phyloP scores from a whole-genome alignment of 768 basidiomycete species.

The Lactarius hatsudake region DNA sequence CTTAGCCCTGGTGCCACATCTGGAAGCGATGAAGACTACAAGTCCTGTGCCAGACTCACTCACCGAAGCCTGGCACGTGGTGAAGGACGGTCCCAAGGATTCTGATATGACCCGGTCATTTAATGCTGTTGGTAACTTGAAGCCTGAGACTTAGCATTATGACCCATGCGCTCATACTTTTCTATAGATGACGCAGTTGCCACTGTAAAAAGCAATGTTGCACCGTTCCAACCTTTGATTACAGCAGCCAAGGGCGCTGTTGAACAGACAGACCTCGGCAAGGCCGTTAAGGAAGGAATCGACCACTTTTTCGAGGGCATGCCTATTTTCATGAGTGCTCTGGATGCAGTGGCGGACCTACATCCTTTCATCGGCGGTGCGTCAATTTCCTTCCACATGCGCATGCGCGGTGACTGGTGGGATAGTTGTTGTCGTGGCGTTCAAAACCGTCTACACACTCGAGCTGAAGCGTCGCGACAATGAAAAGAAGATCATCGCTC shows the following conservation, averaged over 20 bases:
- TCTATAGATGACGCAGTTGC: not conserved
- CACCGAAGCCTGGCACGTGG: not conserved
- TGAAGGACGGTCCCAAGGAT: not conserved
- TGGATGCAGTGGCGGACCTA: constrained; percentile 32
- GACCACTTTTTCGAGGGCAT: constrained; percentile 30
- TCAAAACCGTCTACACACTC: constrained; percentile 47
- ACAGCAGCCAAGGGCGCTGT: not conserved
- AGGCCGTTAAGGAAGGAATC: constrained; percentile 27
- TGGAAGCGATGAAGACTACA: not conserved
- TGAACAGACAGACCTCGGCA: constrained; percentile 5
- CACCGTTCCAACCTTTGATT: constrained; percentile 1
- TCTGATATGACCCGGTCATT: not conserved
- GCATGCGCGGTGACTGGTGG: not conserved
- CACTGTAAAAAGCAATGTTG: not conserved
- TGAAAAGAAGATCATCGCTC: constrained; percentile 45
- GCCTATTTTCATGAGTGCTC: constrained; percentile 31
- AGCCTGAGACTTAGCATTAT: not conserved
- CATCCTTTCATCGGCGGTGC: constrained; percentile 34
- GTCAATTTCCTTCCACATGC: not conserved
- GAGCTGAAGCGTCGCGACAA: constrained; percentile 51
- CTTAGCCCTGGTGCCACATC: not conserved
- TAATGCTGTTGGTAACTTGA: not conserved
- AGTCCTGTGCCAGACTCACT: constrained; percentile 4
- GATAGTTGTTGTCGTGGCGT: constrained; percentile 48
- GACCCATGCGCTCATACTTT: not conserved